phyloP scores from a whole-genome alignment of 2,329 filamentous ascomycete species.

The Monosporascus sp. region DNA sequence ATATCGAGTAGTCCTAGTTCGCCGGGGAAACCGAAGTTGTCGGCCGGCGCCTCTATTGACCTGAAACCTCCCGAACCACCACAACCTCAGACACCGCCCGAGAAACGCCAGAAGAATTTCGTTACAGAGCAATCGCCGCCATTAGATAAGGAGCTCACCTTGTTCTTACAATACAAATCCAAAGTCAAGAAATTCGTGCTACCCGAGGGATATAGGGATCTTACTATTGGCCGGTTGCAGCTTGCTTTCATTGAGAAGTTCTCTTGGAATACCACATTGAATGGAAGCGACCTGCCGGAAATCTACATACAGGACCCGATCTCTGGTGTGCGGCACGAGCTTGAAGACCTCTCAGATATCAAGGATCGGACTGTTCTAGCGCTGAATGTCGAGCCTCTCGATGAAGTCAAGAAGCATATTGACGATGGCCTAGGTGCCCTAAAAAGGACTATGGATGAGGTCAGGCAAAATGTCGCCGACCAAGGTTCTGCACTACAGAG shows the following conservation, averaged over 20 bases:
- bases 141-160: constrained; percentile 76
- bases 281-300: constrained; percentile 86
- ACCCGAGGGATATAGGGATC: constrained; percentile 72
- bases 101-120: constrained; percentile 48
- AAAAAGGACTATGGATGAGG: constrained; percentile 75
- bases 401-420: constrained; percentile 94
- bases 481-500: constrained; percentile 77
- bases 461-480: constrained; percentile 77
- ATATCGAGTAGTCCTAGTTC: constrained; percentile 25
- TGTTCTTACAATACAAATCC: constrained; percentile 94
- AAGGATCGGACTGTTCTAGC: constrained; percentile 95
- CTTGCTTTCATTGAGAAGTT: constrained; percentile 99
- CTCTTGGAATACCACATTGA: constrained; percentile 95
- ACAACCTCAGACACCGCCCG: constrained; percentile 32
- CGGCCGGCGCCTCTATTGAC: constrained; percentile 11
- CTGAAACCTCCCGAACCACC: constrained; percentile 9
- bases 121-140: constrained; percentile 63
- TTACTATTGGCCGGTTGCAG: constrained; percentile 83
- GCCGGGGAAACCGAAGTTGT: constrained; percentile 20
- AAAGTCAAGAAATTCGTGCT: constrained; percentile 96
- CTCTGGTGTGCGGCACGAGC: constrained; percentile 91
- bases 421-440: constrained; percentile 84
- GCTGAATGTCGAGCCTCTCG: constrained; percentile 84
- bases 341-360: constrained; percentile 88
- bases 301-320: constrained; percentile 97